phyloP scores from a whole-genome alignment of 1,284 basidiomycete species.

The Hypsizygus ulmarius region DNA sequence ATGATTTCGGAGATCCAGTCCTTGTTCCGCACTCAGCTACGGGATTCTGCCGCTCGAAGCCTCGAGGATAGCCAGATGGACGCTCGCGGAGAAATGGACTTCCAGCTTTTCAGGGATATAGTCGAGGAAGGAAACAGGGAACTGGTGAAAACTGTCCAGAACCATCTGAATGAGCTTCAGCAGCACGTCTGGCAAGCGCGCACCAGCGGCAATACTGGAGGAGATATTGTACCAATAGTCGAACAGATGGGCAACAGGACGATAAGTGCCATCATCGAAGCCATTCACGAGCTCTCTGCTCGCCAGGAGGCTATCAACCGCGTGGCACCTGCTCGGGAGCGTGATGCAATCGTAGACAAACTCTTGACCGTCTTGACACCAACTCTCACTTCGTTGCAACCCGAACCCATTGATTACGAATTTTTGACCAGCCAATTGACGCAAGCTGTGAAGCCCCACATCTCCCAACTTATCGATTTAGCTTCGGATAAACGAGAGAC shows the following conservation, averaged over 20 bases:
- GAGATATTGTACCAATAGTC: constrained; percentile 40
- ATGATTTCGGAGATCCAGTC: constrained; percentile 65
- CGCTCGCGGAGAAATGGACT: constrained; percentile 72
- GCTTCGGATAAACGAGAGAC: constrained; percentile 84
- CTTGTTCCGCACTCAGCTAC: constrained; percentile 64
- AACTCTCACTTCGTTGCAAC: constrained; percentile 52
- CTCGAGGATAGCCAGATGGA: constrained; percentile 67
- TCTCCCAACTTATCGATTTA: constrained; percentile 80
- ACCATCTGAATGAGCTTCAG: constrained; percentile 49
- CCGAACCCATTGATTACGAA: constrained; percentile 74
- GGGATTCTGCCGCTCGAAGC: constrained; percentile 54
- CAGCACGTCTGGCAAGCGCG: constrained; percentile 31
- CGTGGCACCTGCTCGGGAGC: constrained; percentile 44
- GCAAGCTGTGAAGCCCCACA: constrained; percentile 83
- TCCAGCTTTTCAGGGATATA: constrained; percentile 68
- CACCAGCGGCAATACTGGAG: constrained; percentile 18
- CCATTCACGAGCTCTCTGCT: constrained; percentile 58
- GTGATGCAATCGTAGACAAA: constrained; percentile 55
- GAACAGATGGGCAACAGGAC: constrained; percentile 58
- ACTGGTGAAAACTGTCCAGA: constrained; percentile 52
- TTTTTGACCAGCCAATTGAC: constrained; percentile 67
- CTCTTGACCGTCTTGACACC: constrained; percentile 62
- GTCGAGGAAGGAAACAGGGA: constrained; percentile 68
- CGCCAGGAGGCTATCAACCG: constrained; percentile 54
- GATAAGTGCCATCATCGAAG: constrained; percentile 53